These are phyloP conservation scores for Botrytis squamosa DNA, from an alignment of 2,329 filamentous ascomycete species.

Conservation along the genomic window DNA sequence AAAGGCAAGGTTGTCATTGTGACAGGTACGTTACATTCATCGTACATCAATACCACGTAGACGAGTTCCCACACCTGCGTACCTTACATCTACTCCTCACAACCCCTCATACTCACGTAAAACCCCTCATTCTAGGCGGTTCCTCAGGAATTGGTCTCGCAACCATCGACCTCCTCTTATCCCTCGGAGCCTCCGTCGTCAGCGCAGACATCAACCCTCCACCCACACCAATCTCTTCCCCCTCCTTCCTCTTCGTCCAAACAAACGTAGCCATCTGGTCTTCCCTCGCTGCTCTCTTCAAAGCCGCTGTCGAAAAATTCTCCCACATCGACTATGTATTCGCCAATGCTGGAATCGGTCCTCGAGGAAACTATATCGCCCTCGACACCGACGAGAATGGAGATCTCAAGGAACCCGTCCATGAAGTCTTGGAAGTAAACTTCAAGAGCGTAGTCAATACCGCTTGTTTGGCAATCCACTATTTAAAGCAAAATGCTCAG, in stretches of 20 bases:
- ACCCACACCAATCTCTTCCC: constrained; percentile 32
- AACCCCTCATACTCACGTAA: constrained; percentile 12
- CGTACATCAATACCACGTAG: constrained; percentile 30
- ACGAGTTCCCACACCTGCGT: constrained; percentile 1
- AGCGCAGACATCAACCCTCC: constrained; percentile 52
- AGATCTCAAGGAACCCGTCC: constrained; percentile 47
- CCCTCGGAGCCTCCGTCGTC: constrained; percentile 54
- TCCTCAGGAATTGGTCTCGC: constrained; percentile 61
- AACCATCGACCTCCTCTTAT: constrained; percentile 52
- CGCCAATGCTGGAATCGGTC: constrained; percentile 54
- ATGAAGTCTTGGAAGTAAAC: constrained; percentile 49
- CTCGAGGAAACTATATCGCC: constrained; percentile 48
- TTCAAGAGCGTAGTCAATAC: constrained; percentile 52
- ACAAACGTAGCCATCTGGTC: constrained; percentile 45
- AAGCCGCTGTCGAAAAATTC: constrained; percentile 43
- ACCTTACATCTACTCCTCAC: background rate
- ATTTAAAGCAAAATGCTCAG: constrained; percentile 48
- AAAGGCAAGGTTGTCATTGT: constrained; percentile 53
- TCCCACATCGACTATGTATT: constrained; percentile 32
- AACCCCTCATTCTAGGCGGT: constrained; percentile 44
- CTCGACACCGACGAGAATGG: constrained; percentile 50
- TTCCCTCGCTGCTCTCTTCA: constrained; percentile 52
- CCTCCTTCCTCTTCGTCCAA: constrained; percentile 44
- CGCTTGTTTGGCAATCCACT: constrained; percentile 47
- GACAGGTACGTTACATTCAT: constrained; percentile 44